Evolutionary conservation across 345 rosid genomes (phyloP).

Genomic region (Salix suchowensis): DNA sequence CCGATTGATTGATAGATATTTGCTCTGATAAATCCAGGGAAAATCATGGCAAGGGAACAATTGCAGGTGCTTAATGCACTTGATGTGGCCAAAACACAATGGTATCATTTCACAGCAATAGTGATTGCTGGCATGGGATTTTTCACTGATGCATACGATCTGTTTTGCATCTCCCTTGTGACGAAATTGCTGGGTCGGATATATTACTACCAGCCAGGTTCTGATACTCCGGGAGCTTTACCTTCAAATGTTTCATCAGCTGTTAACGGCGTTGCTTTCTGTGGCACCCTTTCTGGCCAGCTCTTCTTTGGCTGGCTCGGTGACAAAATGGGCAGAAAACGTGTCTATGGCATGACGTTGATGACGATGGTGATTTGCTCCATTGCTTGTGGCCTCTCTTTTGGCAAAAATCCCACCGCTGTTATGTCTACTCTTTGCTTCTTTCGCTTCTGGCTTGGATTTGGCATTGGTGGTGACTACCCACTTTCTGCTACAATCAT

Average conservation of each 20-base stretch:
- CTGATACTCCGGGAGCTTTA: slow-evolving; percentile 46
- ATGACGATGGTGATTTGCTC: slow-evolving; percentile 61
- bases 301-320: slow-evolving; percentile 84
- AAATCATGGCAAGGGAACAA: slow-evolving; percentile 41
- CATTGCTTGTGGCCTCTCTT: slow-evolving; percentile 58
- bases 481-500: slow-evolving; percentile 86
- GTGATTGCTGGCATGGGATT: slow-evolving; percentile 82
- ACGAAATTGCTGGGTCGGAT: slow-evolving; percentile 72
- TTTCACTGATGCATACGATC: slow-evolving; percentile 79
- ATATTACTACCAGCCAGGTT: slow-evolving; percentile 48
- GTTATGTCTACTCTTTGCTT: slow-evolving; percentile 68
- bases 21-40: not conserved
- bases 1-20: not conserved
- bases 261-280: slow-evolving; percentile 69
- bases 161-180: slow-evolving; percentile 67
- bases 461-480: slow-evolving; percentile 81
- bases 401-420: slow-evolving; percentile 29
- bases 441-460: slow-evolving; percentile 84
- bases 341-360: slow-evolving; percentile 61
- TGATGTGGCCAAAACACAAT: slow-evolving; percentile 54
- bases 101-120: slow-evolving; percentile 57
- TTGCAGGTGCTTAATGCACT: slow-evolving; percentile 51
- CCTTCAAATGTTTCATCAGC: slow-evolving; percentile 58
- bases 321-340: slow-evolving; percentile 70
- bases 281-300: slow-evolving; percentile 70